phyloP scores from a whole-genome alignment of 306 rosid genomes.

The Cicer chorassanicum region DNA sequence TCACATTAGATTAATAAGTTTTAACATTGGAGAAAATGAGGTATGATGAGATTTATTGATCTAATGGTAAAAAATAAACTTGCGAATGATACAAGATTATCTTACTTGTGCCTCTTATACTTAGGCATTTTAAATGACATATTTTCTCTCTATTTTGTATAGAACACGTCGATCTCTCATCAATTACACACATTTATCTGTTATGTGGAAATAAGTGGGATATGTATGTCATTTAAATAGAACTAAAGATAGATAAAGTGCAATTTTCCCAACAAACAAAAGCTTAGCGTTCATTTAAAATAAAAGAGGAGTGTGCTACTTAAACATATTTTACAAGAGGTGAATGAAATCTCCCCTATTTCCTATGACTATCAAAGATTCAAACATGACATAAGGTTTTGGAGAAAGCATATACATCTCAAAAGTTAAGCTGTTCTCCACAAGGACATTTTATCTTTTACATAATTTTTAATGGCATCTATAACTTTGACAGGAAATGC shows the following conservation, averaged over 20 bases:
- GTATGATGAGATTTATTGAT: too few species aligned
- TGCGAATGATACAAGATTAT: too few species aligned
- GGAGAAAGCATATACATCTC: slow-evolving; percentile 13
- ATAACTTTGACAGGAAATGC: slow-evolving; percentile 60
- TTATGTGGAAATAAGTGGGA: background rate
- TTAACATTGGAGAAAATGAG: too few species aligned
- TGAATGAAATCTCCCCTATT: background rate
- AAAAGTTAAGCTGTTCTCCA: slow-evolving; percentile 46
- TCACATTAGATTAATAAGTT: too few species aligned
- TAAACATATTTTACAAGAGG: background rate
- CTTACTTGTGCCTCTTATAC: too few species aligned
- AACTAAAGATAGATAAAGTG: background rate
- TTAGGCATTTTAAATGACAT: too few species aligned
- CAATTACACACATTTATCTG: too few species aligned
- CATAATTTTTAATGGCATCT: slow-evolving; percentile 61
- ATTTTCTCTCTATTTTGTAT: too few species aligned
- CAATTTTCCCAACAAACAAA: background rate
- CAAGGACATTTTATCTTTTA: slow-evolving; percentile 55
- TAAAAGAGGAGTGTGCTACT: background rate
- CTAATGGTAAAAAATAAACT: too few species aligned
- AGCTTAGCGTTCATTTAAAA: background rate
- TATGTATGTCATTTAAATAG: background rate
- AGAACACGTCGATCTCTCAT: too few species aligned
- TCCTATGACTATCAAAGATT: background rate
- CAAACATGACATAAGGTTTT: slow-evolving; percentile 7